phyloP scores from a whole-genome alignment of 257 asterid genomes.

The Fraxinus americana region DNA sequence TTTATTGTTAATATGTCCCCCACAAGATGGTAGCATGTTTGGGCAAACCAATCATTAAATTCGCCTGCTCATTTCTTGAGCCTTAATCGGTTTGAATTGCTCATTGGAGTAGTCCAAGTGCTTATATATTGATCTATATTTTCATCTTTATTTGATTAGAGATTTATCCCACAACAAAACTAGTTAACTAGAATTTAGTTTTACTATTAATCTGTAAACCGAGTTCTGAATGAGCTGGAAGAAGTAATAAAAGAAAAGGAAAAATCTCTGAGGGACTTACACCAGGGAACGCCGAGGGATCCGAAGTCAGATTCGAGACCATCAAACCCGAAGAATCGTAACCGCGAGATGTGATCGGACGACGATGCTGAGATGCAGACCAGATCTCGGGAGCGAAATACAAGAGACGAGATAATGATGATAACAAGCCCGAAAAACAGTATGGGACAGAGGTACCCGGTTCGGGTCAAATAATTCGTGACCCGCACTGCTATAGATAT shows the following conservation, averaged over 20 bases:
- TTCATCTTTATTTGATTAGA: too few relatives aligned
- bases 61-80: too few relatives aligned
- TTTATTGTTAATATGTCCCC: too few relatives aligned
- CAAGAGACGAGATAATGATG: slow-evolving; percentile 46
- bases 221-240: slow-evolving; percentile 13
- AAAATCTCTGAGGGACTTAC: slow-evolving; percentile 47
- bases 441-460: slow-evolving; percentile 76
- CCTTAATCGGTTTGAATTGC: too few relatives aligned
- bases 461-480: slow-evolving; percentile 68
- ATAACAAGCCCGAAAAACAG: slow-evolving; percentile 51
- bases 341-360: slow-evolving; percentile 71
- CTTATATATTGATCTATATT: too few relatives aligned
- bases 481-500: slow-evolving; percentile 43
- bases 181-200: slow-evolving; percentile 1
- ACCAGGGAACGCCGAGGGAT: slow-evolving; percentile 98
- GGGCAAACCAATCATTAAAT: too few relatives aligned
- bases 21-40: too few relatives aligned
- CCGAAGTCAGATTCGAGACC: slow-evolving; percentile 85
- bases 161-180: background rate
- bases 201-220: background rate
- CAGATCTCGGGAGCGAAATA: slow-evolving; percentile 68
- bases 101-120: too few relatives aligned
- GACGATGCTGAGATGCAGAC: slow-evolving; percentile 80
- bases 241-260: background rate
- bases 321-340: slow-evolving; percentile 79